Evolutionary conservation across 768 basidiomycete species (phyloP).

Genomic region (Lentinula guzmanii): DNA sequence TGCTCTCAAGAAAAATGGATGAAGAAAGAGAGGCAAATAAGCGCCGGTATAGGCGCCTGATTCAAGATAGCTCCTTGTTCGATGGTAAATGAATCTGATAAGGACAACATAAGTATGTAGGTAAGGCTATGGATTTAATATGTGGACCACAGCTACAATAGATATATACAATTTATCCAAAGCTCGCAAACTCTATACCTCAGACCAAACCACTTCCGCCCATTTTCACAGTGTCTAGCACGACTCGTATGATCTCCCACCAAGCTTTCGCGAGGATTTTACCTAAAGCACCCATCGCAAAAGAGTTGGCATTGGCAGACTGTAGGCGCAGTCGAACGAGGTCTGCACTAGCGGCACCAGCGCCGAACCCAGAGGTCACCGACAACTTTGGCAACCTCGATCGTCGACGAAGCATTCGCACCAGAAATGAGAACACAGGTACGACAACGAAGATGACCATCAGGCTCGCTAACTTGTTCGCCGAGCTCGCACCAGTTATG

Average conservation of each 20-base stretch:
- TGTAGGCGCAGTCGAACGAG: slow-evolving; percentile 51
- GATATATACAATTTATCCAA: too few species aligned
- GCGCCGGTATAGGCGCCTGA: not conserved
- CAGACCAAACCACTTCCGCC: slow-evolving; percentile 69
- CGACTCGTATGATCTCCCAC: slow-evolving; percentile 43
- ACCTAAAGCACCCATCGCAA: slow-evolving; percentile 11
- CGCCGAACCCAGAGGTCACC: slow-evolving; percentile 12
- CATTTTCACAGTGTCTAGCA: slow-evolving; percentile 69
- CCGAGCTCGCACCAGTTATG: slow-evolving; percentile 13
- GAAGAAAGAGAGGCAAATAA: not conserved
- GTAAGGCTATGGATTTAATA: too few species aligned
- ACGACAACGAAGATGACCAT: slow-evolving; percentile 31
- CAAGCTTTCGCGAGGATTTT: slow-evolving; percentile 32
- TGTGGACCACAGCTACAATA: too few species aligned
- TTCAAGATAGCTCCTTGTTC: too few species aligned
- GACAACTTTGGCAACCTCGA: slow-evolving; percentile 28
- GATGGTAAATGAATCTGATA: too few species aligned
- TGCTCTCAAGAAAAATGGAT: not conserved
- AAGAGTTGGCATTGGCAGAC: slow-evolving; percentile 30
- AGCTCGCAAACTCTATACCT: not conserved
- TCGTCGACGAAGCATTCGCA: slow-evolving; percentile 42
- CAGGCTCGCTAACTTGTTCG: slow-evolving; percentile 41
- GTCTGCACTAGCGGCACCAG: slow-evolving; percentile 39
- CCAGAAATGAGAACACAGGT: slow-evolving; percentile 36
- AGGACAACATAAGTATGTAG: too few species aligned